Percentiles rank a stretch among this genome's conserved stretches.
These are phyloP conservation scores for Fraxinus pennsylvanica DNA, from an alignment of 257 asterid genomes.

Conservation along the genomic window DNA sequence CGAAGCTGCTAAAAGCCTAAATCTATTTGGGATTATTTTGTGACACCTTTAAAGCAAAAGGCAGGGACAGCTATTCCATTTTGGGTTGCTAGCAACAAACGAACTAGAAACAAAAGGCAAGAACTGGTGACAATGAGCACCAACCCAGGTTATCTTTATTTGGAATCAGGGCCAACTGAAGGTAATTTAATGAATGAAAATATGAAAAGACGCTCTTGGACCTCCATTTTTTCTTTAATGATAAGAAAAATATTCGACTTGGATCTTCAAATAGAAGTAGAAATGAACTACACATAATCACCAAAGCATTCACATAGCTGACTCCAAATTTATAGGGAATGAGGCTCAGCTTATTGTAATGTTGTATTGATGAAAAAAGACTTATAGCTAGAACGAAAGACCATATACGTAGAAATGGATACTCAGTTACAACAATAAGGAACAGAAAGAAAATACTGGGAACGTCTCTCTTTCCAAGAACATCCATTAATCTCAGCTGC, in stretches of 20 bases:
- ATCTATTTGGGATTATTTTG: background rate
- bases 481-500: background rate
- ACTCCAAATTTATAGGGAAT: background rate
- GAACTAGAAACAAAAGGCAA: background rate
- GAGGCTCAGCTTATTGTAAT: background rate
- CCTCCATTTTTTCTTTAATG: background rate
- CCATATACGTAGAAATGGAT: background rate
- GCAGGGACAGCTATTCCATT: background rate
- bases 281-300: background rate
- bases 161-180: background rate
- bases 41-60: background rate
- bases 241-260: background rate
- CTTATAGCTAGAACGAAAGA: background rate
- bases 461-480: background rate
- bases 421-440: background rate
- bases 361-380: background rate
- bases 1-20: background rate
- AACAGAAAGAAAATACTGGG: background rate
- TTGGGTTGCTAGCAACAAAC: background rate
- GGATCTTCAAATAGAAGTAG: background rate
- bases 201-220: background rate
- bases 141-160: background rate
- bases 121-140: background rate
- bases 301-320: background rate
- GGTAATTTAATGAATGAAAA: background rate